Conservation (phyloP, 2,329 filamentous ascomycete species). For the Fusarium setosum region DNA sequence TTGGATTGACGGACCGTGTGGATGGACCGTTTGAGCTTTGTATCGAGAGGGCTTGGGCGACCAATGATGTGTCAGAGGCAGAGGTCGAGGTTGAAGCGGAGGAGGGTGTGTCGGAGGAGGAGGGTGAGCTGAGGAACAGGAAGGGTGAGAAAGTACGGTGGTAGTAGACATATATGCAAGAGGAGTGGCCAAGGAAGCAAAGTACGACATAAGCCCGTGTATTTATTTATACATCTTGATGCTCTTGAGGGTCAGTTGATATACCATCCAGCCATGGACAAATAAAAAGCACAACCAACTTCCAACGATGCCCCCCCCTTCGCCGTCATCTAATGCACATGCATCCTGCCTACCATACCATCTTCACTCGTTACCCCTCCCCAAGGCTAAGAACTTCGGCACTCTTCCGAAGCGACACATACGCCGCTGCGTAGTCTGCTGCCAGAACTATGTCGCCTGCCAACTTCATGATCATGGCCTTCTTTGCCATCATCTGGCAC, state of each 20-base stretch:
- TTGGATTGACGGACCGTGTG: slow-evolving; percentile 89
- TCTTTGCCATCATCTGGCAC: slow-evolving; percentile 85
- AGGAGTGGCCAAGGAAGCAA: neutral
- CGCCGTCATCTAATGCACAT: neutral
- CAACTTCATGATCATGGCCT: slow-evolving; percentile 79
- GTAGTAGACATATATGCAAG: slow-evolving; percentile 34
- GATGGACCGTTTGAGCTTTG: slow-evolving; percentile 89
- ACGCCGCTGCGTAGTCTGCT: slow-evolving; percentile 75
- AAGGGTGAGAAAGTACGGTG: slow-evolving; percentile 53
- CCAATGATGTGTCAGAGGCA: slow-evolving; percentile 64
- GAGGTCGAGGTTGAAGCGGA: slow-evolving; percentile 39
- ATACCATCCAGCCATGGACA: slow-evolving; percentile 19
- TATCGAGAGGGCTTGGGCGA: slow-evolving; percentile 91
- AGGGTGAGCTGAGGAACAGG: slow-evolving; percentile 50
- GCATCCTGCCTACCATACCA: neutral
- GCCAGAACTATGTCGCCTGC: slow-evolving; percentile 72
- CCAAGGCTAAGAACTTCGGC: slow-evolving; percentile 46
- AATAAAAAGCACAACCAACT: slow-evolving; percentile 26
- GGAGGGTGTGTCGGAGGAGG: slow-evolving; percentile 32
- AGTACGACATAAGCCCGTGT: neutral
- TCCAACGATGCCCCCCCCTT: neutral
- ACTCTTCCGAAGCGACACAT: slow-evolving; percentile 65
- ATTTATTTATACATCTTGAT: slow-evolving; percentile 15
- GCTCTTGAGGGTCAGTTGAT: neutral
- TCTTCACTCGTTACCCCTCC: slow-evolving; percentile 18